Percentiles rank a stretch among this genome's conserved stretches.
Conservation (phyloP, 805 yeast genomes). For the Yarrowia bubula region DNA sequence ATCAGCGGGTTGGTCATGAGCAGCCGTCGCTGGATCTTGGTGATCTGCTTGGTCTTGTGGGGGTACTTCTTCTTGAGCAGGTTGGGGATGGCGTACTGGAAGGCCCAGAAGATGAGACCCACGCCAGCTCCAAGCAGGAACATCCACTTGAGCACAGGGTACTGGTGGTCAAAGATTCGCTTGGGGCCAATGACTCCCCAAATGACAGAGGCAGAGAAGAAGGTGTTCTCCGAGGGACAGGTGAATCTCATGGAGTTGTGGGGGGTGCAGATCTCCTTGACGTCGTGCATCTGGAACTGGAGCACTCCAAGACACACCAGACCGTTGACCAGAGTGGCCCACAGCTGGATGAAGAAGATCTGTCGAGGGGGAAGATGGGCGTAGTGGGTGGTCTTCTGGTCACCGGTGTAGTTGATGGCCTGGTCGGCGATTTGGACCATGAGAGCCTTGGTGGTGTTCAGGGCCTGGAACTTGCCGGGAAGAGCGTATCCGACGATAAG, state of each 20-base stretch:
- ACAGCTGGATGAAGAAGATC: background rate
- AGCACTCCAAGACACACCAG: background rate
- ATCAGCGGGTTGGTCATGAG: background rate
- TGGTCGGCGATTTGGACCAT: conserved; percentile 39
- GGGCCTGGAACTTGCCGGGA: background rate
- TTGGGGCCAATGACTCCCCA: background rate
- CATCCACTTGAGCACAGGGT: background rate
- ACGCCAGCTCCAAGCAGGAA: background rate
- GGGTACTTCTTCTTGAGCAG: background rate
- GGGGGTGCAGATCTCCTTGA: background rate
- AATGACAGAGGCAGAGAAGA: background rate
- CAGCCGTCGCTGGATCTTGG: background rate
- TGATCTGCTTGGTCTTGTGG: background rate
- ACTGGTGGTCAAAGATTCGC: background rate
- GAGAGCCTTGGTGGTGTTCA: conserved; percentile 29
- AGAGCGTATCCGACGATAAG: background rate
- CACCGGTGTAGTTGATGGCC: conserved; percentile 53
- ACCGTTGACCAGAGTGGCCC: background rate
- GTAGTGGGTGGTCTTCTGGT: conserved; percentile 60
- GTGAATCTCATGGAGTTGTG: background rate
- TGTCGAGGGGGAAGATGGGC: conserved; percentile 54
- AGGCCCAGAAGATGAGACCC: background rate
- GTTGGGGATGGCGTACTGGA: background rate
- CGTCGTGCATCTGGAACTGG: background rate
- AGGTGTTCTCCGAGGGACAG: background rate